Base-by-base conservation (phyloP, 208 protist species). In the Crithidia sp. region DNA sequence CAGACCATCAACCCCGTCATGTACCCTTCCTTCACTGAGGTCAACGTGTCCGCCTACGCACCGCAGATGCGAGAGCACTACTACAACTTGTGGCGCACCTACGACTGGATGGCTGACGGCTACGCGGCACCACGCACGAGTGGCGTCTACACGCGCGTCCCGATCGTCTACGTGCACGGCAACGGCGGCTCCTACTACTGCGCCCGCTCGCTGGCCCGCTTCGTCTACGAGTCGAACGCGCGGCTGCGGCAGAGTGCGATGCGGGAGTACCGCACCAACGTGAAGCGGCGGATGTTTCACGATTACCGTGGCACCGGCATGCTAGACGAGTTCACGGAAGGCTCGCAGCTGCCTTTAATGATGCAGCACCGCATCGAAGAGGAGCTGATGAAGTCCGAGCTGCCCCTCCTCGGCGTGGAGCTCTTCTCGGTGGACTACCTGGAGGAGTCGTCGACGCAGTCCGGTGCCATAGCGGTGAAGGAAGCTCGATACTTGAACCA, bases 161-260 rank as follows among this genome's bases (percentile, higher is more conserved):
- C 90, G 4, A 68, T 88, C 44, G 2, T 95, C 9, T 95, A 95
- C 71, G 81, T 95, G 45, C 90, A 93, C 63, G 90, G 90, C 41
- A 95, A 95, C 79, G 90, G 75, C 47, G 90, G 90, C 19, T 91
- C 88, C 52, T 95, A 86, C 82, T 81, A 76, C 66, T 90, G 88
- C 62, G 86, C 89, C 40, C 84, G 88, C 44, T 95, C 81, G 7
- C 53, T 93, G 12, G 88, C 86, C 7, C 86, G 88, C 56, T 90
- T 91, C 77, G 63, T 95, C 36, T 85, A 84, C 53, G 84, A 93
- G 65, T 58, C 82, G 0, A 90, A 90, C 65, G 74, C 84, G 13
- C 78, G 80, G 5, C 76, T 78, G 37, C 89, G 87, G 41, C 70
- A 67, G 49, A 53, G 54, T 10, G 61, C 66, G 13, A 49, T 83